Conservation (phyloP, 768 basidiomycete species). For the Kwoniella dendrophila region DNA sequence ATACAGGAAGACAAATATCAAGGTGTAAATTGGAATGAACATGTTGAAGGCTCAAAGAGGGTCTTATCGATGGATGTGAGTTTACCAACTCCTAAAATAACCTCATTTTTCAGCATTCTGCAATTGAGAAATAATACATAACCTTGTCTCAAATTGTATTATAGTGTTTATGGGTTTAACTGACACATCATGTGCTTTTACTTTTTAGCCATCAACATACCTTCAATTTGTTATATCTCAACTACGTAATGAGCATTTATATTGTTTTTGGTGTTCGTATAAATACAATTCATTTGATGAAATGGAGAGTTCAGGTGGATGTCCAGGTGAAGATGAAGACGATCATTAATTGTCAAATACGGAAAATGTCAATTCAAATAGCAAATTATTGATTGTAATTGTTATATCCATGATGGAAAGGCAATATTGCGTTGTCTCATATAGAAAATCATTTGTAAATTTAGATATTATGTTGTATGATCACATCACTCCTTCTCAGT, state of each 20-base stretch:
- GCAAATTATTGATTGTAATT: no score
- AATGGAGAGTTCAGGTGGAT: slow-evolving; percentile 53
- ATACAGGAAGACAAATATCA: slow-evolving; percentile 16
- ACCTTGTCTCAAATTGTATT: background rate
- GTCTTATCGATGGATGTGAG: slow-evolving; percentile 54
- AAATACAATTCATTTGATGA: slow-evolving; percentile 48
- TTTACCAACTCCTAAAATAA: background rate
- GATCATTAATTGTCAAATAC: slow-evolving; percentile 50
- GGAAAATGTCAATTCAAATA: no score
- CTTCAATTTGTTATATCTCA: slow-evolving; percentile 46
- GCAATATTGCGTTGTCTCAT: no score
- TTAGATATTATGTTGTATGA: no score
- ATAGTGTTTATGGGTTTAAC: background rate
- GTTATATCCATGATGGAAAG: no score
- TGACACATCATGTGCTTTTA: background rate
- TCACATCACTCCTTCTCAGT: background rate
- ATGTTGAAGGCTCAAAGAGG: slow-evolving; percentile 45
- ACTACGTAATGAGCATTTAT: slow-evolving; percentile 50
- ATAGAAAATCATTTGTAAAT: no score
- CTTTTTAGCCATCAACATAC: slow-evolving; percentile 39
- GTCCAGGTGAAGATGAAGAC: slow-evolving; percentile 54
- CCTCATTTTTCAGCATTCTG: background rate
- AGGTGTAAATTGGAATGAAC: slow-evolving; percentile 40
- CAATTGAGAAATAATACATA: background rate
- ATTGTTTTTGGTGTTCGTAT: slow-evolving; percentile 54